Base-by-base conservation (phyloP, 345 rosid genomes). In the Ailanthus altissimus region DNA sequence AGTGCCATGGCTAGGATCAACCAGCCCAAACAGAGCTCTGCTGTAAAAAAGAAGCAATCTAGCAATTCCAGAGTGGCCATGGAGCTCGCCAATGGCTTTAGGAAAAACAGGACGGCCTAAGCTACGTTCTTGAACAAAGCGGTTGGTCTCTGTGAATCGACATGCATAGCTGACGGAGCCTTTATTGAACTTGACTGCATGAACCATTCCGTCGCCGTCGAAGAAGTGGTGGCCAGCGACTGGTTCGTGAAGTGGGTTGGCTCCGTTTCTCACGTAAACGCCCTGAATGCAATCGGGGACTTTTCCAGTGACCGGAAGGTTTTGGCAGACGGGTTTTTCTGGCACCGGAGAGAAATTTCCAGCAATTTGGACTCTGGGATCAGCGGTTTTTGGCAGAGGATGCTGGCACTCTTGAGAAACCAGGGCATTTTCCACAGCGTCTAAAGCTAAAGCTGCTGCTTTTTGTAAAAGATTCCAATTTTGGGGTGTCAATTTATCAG, bases 201-300 rank as follows among this genome's bases (percentile, higher is more conserved):
- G 98, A 68, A 93, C 89, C 98, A 93, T 93, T 23, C 98, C 97
- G 66, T 93, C 97, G 5, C 98, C 98, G 61, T 92, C 98, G 57
- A 93, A 93, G 71, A 93, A 85, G 83, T 93, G 98, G 83, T 93
- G 98, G 18, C 98, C 97, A 5, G 95, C 88, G 16, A 90, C 89
- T 2, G 97, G 98, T 59, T 89, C 90, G 77, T 90, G 91, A 67
- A 90, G 94, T 3, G 98, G 98, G 74, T 92, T 93, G 9, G 98
- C 97, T 26, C 98, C 98, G 87, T 93, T 93, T 10, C 98, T 76
- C 4, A 89, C 89, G 49, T 92, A 93, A 28, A 84, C 90, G 11
- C 98, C 98, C 46, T 78, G 81, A n/a, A 93, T 87, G 36, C 89
- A 85, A 2, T 87, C 86, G 0, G 98, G 97, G 71, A 93, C 86